Base-by-base conservation (phyloP, 129 eudicot genomes). In the Ambrosia artemisiifolia region DNA sequence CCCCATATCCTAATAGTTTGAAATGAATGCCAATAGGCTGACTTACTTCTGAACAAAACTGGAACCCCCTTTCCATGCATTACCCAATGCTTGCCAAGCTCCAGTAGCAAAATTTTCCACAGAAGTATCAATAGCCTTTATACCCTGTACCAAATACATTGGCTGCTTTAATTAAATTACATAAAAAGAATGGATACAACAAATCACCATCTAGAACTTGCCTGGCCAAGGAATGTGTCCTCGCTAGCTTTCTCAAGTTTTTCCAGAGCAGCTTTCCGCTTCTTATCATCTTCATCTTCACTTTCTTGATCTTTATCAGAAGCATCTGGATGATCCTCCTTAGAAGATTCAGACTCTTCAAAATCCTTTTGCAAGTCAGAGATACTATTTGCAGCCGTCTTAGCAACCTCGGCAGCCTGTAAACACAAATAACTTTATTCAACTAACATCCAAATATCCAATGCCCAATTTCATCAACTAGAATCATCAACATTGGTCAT, bases 61-160 rank as follows among this genome's bases (percentile, higher is more conserved):
- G 40, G 95, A 86, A 77, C 96, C 85, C 63, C 85, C 98, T 85
- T 82, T 93, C 81, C 81, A 84, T 70, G 96, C 98, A 79, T 80
- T 93, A 79, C 98, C 96, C 11, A 93, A 71, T 9, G 91, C 98
- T 67, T 88, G 89, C 98, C 98, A 93, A 73, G 98, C 98, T 60
- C 98, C 98, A 13, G 95, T 85, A 70, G 98, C 88, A 74, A 90
- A 78, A 72, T 80, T 87, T 72, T 93, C 98, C 71, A 93, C 89
- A 43, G 95, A 87, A 67, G 62, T 78, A 70, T 93, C 96, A 44
- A 93, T 54, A 63, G 80, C 98, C 75, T 87, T 90, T 74, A 93
- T 74, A 32, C 98, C 96, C 98, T 93, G 86, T 70, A 83, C 33
- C 63, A 69, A 70, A 70, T 19, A 47, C 5, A 20, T 40, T 10